Evolutionary conservation across 164 flowering plant genomes (phyloP).

Genomic region (Annona squamosa): DNA sequence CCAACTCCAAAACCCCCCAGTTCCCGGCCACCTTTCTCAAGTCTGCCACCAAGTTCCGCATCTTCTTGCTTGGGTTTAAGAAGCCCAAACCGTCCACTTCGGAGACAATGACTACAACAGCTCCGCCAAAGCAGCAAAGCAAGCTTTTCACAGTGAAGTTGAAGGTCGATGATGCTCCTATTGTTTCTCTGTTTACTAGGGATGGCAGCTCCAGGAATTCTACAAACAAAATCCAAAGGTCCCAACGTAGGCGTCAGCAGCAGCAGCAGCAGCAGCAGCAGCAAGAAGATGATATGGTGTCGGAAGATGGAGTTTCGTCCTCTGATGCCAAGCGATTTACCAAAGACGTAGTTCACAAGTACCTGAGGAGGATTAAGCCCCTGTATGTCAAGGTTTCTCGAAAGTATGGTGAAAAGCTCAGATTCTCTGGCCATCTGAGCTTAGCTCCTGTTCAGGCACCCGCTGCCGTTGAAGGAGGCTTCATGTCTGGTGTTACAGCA

Average conservation of each 20-base stretch:
- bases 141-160: slow-evolving; percentile 61
- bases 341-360: slow-evolving; percentile 57
- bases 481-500: slow-evolving; percentile 23
- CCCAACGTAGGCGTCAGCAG: background rate
- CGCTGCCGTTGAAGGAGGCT: slow-evolving; percentile 3
- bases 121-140: slow-evolving; percentile 8
- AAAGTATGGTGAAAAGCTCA: slow-evolving; percentile 44
- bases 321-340: slow-evolving; percentile 38
- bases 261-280: slow-evolving; percentile 19
- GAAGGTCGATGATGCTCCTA: slow-evolving; percentile 70
- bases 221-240: slow-evolving; percentile 8
- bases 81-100: slow-evolving; percentile 35
- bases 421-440: slow-evolving; percentile 42
- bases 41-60: slow-evolving; percentile 64
- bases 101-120: slow-evolving; percentile 10
- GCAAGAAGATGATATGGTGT: slow-evolving; percentile 14
- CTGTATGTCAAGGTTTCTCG: slow-evolving; percentile 63
- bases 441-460: background rate
- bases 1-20: slow-evolving; percentile 25
- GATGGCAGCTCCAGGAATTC: slow-evolving; percentile 38
- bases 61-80: slow-evolving; percentile 60
- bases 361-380: slow-evolving; percentile 77
- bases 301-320: slow-evolving; percentile 4
- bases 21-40: slow-evolving; percentile 30
- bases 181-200: slow-evolving; percentile 54